These are phyloP conservation scores for Botrytis fragariae DNA, from an alignment of 2,329 filamentous ascomycete genomes.

Conservation along the genomic window DNA sequence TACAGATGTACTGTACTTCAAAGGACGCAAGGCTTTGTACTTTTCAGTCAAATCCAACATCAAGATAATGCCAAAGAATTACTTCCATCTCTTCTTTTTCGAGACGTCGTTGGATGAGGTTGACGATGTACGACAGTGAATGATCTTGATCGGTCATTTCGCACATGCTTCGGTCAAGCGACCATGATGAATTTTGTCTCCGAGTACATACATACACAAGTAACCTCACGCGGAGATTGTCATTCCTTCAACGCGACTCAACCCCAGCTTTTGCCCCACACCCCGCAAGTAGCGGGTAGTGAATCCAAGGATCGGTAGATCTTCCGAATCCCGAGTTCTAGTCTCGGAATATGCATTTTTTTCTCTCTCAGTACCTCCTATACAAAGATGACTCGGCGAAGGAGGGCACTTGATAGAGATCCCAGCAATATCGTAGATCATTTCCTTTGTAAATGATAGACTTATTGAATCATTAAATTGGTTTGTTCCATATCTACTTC, in stretches of 20 bases:
- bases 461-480: constrained; percentile 7
- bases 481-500: constrained; percentile 2
- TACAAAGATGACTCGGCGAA: not conserved
- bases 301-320: constrained; percentile 11
- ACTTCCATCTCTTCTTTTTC: not conserved
- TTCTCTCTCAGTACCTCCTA: not conserved
- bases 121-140: not conserved
- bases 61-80: no score
- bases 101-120: constrained; percentile 1
- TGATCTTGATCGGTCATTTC: constrained; percentile 10
- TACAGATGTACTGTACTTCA: not conserved
- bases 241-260: constrained; percentile 10
- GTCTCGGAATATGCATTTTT: not conserved
- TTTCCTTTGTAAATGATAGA: not conserved
- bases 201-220: constrained; percentile 18
- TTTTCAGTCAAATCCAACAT: not conserved
- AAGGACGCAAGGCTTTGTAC: not conserved
- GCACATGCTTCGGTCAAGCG: constrained; percentile 23
- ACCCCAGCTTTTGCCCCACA: constrained; percentile 3
- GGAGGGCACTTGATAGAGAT: constrained; percentile 3
- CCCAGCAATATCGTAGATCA: constrained; percentile 12
- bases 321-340: constrained; percentile 15
- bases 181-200: constrained; percentile 7
- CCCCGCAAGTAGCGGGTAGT: constrained; percentile 18
- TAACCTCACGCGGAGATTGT: constrained; percentile 22